phyloP scores from a whole-genome alignment of 1,139 yeast genomes.

The Blastobotrys indianensis region DNA sequence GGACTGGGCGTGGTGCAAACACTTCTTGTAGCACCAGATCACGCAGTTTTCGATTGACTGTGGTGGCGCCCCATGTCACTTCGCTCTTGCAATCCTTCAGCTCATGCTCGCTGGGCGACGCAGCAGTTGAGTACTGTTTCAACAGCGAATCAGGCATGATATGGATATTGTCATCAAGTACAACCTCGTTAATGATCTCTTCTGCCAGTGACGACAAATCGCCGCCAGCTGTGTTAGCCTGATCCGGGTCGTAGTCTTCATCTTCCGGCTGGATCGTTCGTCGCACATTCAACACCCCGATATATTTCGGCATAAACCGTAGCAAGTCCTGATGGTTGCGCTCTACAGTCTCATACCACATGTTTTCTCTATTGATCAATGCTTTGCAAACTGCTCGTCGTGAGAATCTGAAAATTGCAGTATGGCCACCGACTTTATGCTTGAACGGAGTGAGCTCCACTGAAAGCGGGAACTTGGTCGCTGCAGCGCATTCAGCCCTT shows the following conservation, averaged over 20 bases:
- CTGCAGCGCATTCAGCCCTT: not conserved
- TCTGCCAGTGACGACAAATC: not conserved
- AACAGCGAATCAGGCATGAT: constrained; percentile 77
- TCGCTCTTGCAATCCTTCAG: not conserved
- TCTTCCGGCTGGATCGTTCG: constrained; percentile 44
- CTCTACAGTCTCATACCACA: constrained; percentile 88
- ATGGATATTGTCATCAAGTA: constrained; percentile 81
- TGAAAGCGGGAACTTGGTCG: constrained; percentile 35
- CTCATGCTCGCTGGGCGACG: constrained; percentile 42
- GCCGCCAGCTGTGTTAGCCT: constrained; percentile 1
- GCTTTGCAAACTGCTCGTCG: constrained; percentile 95
- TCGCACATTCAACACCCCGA: constrained; percentile 89
- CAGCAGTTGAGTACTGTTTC: constrained; percentile 53
- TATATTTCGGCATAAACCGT: constrained; percentile 84
- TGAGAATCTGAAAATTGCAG: constrained; percentile 89
- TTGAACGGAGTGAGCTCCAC: constrained; percentile 84
- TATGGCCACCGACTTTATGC: constrained; percentile 96
- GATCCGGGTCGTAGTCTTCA: constrained; percentile 12
- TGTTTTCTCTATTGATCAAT: constrained; percentile 78
- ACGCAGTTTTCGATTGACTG: constrained; percentile 57
- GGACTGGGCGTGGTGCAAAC: constrained; percentile 45
- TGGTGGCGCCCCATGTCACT: constrained; percentile 49
- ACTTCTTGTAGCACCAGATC: constrained; percentile 66
- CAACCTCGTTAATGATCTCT: constrained; percentile 48
- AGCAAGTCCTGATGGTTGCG: constrained; percentile 66